Conservation (phyloP, 1,284 basidiomycete species). For the Paramarasmius palmivorus region DNA sequence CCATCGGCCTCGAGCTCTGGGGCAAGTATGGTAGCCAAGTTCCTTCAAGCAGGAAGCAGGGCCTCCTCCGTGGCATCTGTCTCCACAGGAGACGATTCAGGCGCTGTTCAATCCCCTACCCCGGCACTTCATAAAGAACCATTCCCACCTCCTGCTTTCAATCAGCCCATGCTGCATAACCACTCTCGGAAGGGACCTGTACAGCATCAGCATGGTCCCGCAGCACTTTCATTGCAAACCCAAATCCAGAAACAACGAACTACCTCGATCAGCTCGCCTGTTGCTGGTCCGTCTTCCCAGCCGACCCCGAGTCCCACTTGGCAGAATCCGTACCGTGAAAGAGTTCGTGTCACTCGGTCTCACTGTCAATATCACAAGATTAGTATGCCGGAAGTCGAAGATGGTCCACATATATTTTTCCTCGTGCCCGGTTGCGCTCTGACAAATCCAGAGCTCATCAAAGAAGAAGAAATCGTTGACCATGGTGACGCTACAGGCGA, state of each 20-base stretch:
- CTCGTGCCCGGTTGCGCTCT: constrained; percentile 68
- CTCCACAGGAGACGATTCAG: constrained; percentile 32
- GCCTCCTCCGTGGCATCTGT: constrained; percentile 50
- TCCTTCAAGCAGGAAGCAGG: constrained; percentile 33
- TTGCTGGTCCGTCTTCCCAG: constrained; percentile 2
- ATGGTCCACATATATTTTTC: constrained; percentile 54
- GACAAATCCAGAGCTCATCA: constrained; percentile 52
- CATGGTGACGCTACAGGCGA: constrained; percentile 54
- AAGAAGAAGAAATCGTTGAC: constrained; percentile 59
- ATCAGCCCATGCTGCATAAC: constrained; percentile 18
- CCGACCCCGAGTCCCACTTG: not conserved
- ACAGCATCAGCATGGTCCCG: constrained; percentile 33
- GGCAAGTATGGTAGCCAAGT: constrained; percentile 33
- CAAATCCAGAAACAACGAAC: constrained; percentile 6
- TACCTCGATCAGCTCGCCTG: not conserved
- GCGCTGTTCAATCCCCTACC: constrained; percentile 28
- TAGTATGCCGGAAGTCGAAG: constrained; percentile 54
- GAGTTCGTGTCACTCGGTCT: constrained; percentile 50
- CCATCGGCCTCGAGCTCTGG: constrained; percentile 30
- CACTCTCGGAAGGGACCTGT: constrained; percentile 13
- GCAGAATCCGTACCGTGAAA: constrained; percentile 15
- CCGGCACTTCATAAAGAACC: constrained; percentile 23
- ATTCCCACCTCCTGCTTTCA: constrained; percentile 21
- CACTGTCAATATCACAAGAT: constrained; percentile 69
- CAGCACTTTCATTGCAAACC: constrained; percentile 16